Percentiles rank a stretch among this genome's conserved stretches.
phyloP scores from a whole-genome alignment of 306 rosid genomes.

The Vicia faba region DNA sequence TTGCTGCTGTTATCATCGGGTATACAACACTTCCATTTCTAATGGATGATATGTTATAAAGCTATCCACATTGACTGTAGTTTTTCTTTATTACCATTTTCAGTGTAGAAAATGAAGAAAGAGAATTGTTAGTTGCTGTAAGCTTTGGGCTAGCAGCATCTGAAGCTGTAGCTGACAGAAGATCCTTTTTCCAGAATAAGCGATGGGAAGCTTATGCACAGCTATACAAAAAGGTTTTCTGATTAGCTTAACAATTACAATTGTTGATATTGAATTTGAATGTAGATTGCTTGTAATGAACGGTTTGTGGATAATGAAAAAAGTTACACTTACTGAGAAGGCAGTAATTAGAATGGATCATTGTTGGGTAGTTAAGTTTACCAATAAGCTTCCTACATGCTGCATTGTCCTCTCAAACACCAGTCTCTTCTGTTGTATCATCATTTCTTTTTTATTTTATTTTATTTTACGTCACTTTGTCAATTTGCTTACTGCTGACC shows the following conservation, averaged over 20 bases:
- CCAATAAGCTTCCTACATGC: constrained; percentile 16
- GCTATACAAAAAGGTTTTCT: constrained; percentile 76
- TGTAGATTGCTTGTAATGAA: constrained; percentile 13
- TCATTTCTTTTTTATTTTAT: constrained; percentile 22
- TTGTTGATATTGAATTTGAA: constrained; percentile 6
- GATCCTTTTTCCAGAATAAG: constrained; percentile 70
- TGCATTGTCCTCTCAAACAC: constrained; percentile 7
- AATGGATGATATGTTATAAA: constrained; percentile 15
- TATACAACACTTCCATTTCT: constrained; percentile 34
- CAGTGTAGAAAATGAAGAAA: constrained; percentile 84
- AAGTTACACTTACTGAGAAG: constrained; percentile 28
- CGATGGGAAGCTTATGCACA: constrained; percentile 94
- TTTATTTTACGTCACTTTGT: constrained; percentile 17
- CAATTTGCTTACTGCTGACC: constrained; percentile 24
- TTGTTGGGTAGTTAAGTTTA: constrained; percentile 25
- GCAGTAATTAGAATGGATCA: constrained; percentile 22
- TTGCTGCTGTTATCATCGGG: constrained; percentile 88
- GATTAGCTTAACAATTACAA: constrained; percentile 30
- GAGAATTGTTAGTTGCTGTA: constrained; percentile 88
- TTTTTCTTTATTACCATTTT: constrained; percentile 37
- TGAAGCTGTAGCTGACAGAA: constrained; percentile 88
- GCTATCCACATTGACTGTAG: constrained; percentile 11
- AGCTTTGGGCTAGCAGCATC: constrained; percentile 85
- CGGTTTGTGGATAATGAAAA: constrained; percentile 6
- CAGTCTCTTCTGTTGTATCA: constrained; percentile 11